Evolutionary conservation across 2,329 filamentous ascomycete genomes (phyloP).

Genomic region (Didymellaceae sp.): DNA sequence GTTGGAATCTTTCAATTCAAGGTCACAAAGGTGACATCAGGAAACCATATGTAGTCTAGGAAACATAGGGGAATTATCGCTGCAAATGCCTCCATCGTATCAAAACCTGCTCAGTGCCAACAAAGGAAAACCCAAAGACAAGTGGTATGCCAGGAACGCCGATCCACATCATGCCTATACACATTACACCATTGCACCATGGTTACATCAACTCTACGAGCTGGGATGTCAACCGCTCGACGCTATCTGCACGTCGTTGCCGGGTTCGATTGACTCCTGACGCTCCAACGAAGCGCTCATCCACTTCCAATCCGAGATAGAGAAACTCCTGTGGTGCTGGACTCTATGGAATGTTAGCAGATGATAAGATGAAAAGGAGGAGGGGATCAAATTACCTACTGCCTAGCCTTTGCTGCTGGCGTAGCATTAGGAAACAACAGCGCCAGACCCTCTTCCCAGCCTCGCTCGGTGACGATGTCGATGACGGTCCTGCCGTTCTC

Average conservation of each 20-base stretch:
- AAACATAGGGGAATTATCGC: slow-evolving; percentile 5
- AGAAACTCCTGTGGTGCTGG: slow-evolving; percentile 20
- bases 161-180: slow-evolving; percentile 7
- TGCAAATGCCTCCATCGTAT: slow-evolving; percentile 2
- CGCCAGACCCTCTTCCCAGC: slow-evolving; percentile 45
- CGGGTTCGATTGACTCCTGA: slow-evolving; percentile 1
- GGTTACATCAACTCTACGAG: background rate
- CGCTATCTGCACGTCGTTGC: slow-evolving; percentile 16
- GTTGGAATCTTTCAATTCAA: too few relatives aligned
- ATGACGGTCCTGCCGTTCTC: slow-evolving; percentile 40
- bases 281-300: slow-evolving; percentile 21
- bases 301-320: slow-evolving; percentile 29
- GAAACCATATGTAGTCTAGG: too few relatives aligned
- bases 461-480: slow-evolving; percentile 45
- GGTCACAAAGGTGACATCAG: too few relatives aligned
- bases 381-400: slow-evolving; percentile 33
- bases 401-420: slow-evolving; percentile 23
- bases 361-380: background rate
- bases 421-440: slow-evolving; percentile 40
- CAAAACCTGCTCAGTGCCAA: background rate
- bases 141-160: slow-evolving; percentile 16
- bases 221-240: slow-evolving; percentile 18
- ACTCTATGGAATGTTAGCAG: slow-evolving; percentile 5
- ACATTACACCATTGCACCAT: slow-evolving; percentile 1
- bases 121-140: background rate